Percentiles rank a stretch among this genome's conserved stretches.
Conservation (phyloP, 2,329 filamentous ascomycete genomes). For the Lasiodiplodia hormozganensis region DNA sequence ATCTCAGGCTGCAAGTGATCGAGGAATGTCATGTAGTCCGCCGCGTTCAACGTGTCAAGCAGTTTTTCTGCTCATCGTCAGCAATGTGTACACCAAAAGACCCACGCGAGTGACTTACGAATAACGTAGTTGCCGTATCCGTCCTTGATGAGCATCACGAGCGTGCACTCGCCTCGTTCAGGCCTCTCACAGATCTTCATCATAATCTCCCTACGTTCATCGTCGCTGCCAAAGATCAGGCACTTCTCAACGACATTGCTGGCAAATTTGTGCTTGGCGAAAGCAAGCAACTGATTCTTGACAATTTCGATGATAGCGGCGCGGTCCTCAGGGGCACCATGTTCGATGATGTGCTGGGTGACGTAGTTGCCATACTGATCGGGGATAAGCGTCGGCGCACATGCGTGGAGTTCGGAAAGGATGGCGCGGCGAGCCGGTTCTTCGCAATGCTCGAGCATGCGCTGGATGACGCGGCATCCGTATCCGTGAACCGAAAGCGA, state of each 20-base stretch:
- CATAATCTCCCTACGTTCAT: conserved; percentile 75
- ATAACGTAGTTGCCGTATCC: conserved; percentile 96
- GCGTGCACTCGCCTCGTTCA: conserved; percentile 70
- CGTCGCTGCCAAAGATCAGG: conserved; percentile 72
- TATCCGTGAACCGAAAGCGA: conserved; percentile 79
- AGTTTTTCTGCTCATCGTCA: conserved; percentile 72
- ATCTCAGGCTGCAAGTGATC: conserved; percentile 53
- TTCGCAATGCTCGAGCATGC: conserved; percentile 84
- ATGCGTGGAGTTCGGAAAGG: conserved; percentile 78
- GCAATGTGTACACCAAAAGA: not conserved
- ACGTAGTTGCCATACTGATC: conserved; percentile 98
- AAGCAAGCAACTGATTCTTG: conserved; percentile 71
- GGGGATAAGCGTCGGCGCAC: conserved; percentile 74
- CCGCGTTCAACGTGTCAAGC: conserved; percentile 56
- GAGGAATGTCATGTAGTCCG: conserved; percentile 52
- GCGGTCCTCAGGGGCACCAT: conserved; percentile 76
- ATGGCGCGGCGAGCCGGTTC: conserved; percentile 74
- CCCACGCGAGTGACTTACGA: conserved; percentile 67
- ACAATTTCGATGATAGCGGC: conserved; percentile 76
- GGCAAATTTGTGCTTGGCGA: conserved; percentile 94
- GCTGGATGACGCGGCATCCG: conserved; percentile 91
- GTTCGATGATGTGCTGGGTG: conserved; percentile 85
- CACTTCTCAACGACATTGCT: conserved; percentile 98
- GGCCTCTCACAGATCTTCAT: conserved; percentile 63
- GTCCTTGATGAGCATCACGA: conserved; percentile 83